Percentiles rank a stretch among this genome's conserved stretches.
phyloP scores from a whole-genome alignment of 169 alveolate species.

The Eimeria falciformis region DNA sequence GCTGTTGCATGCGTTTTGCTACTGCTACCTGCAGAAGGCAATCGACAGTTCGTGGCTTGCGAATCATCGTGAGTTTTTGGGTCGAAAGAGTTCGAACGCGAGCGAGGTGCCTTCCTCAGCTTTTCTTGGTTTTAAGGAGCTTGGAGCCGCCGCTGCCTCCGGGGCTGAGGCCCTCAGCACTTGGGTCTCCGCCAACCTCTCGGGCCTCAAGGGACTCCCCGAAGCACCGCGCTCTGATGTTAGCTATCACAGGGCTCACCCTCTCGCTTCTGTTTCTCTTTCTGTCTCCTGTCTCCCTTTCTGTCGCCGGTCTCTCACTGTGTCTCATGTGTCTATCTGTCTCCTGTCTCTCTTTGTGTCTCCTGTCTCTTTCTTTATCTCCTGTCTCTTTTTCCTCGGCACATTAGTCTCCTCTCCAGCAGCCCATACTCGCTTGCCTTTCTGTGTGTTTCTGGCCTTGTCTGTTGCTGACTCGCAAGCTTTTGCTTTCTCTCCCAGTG shows the following conservation, averaged over 20 bases:
- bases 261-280: neutral
- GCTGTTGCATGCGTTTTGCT: neutral
- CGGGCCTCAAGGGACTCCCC: neutral
- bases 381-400: too few species aligned
- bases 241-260: neutral
- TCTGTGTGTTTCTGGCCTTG: too few species aligned
- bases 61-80: conserved; percentile 8
- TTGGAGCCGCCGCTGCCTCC: conserved; percentile 49
- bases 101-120: neutral
- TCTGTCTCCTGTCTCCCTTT: neutral
- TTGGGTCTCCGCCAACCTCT: conserved; percentile 19
- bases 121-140: conserved; percentile 1
- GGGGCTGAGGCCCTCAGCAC: conserved; percentile 57
- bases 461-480: too few species aligned
- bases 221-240: neutral
- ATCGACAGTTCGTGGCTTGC: conserved; percentile 16
- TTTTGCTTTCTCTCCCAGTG: neutral
- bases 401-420: too few species aligned
- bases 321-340: neutral
- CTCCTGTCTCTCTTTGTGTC: neutral
- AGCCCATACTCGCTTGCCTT: too few species aligned
- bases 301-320: neutral
- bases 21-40: conserved; percentile 26
- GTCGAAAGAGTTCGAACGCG: neutral
- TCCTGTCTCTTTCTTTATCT: neutral